Conservation (phyloP, 371 early-diverging fungal species). For the Rhizopus arrhizus region DNA sequence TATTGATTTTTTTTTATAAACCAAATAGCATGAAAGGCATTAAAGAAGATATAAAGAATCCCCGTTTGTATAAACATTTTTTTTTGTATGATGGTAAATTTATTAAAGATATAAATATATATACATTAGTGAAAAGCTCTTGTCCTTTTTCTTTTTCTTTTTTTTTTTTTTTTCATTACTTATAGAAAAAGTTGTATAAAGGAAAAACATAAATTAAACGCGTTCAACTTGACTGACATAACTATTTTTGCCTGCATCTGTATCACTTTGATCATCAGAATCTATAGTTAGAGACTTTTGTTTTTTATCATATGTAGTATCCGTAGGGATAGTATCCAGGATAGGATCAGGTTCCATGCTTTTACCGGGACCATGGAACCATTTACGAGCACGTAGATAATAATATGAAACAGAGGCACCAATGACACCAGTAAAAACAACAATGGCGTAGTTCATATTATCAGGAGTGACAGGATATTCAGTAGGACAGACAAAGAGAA, state of each 20-base stretch:
- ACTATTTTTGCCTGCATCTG: slow-evolving; percentile 8
- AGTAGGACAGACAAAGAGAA: slow-evolving; percentile 65
- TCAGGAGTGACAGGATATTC: slow-evolving; percentile 57
- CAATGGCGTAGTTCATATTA: slow-evolving; percentile 51
- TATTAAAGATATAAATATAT: too few species aligned
- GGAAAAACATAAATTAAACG: slow-evolving; percentile 5
- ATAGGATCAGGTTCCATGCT: slow-evolving; percentile 36
- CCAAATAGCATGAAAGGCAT: not conserved
- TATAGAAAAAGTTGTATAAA: not conserved
- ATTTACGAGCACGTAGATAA: slow-evolving; percentile 50
- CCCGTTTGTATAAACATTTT: not conserved
- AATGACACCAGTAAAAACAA: slow-evolving; percentile 36
- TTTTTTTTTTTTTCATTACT: not conserved
- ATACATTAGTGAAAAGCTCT: too few species aligned
- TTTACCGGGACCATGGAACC: slow-evolving; percentile 56
- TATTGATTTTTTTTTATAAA: slow-evolving; percentile 1
- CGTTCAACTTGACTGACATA: slow-evolving; percentile 15
- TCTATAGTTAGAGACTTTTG: not conserved
- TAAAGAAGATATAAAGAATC: not conserved
- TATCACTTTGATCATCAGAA: slow-evolving; percentile 1
- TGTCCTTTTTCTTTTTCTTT: not conserved
- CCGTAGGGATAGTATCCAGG: slow-evolving; percentile 12
- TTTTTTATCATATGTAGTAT: not conserved
- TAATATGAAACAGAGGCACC: slow-evolving; percentile 43
- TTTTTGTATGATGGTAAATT: too few species aligned